phyloP scores from a whole-genome alignment of 148 eudicot species.

The Cornus suecica region DNA sequence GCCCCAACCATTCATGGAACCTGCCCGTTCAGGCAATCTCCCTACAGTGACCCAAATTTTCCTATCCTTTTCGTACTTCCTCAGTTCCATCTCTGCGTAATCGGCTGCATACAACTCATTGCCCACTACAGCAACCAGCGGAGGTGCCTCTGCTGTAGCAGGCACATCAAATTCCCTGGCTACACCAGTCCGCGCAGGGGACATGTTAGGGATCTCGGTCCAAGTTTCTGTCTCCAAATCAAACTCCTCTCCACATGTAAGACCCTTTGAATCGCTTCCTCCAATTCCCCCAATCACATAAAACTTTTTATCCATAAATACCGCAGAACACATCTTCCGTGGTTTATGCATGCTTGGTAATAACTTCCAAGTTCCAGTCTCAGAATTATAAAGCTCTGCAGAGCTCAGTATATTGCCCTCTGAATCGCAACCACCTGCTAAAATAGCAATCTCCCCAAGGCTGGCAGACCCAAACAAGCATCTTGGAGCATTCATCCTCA shows the following conservation, averaged over 20 bases:
- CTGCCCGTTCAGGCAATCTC: conserved; percentile 76
- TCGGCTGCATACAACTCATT: conserved; percentile 81
- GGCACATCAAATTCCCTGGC: conserved; percentile 37
- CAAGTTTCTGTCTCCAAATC: conserved; percentile 52
- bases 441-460: conserved; percentile 67
- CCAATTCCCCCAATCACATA: conserved; percentile 90
- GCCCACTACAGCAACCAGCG: conserved; percentile 83
- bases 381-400: conserved; percentile 76
- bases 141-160: conserved; percentile 76
- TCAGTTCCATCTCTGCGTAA: conserved; percentile 68
- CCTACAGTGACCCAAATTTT: conserved; percentile 57
- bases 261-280: conserved; percentile 36
- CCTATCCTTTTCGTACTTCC: conserved; percentile 50
- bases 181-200: conserved; percentile 47
- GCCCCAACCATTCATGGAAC: conserved; percentile 89
- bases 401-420: conserved; percentile 44
- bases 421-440: conserved; percentile 84
- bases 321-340: conserved; percentile 77
- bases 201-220: conserved; percentile 75
- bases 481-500: conserved; percentile 71
- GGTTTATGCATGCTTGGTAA: conserved; percentile 71
- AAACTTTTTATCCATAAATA: conserved; percentile 87
- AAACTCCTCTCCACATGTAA: conserved; percentile 83
- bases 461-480: conserved; percentile 93
- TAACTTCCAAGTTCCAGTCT: conserved; percentile 48